Evolutionary conservation across 345 rosid genomes (phyloP).

Genomic region (Garcia nutans): DNA sequence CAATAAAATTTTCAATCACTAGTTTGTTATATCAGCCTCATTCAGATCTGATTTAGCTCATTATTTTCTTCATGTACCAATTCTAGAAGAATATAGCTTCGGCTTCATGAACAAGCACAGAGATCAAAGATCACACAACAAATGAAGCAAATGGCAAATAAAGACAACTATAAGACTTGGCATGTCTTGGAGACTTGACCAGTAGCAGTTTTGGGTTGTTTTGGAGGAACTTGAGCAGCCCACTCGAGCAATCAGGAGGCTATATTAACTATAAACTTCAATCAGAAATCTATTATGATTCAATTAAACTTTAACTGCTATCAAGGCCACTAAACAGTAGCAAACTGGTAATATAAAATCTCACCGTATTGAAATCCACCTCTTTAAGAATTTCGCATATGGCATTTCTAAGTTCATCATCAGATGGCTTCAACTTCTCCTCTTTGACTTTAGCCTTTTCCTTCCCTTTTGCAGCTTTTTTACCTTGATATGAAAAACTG

Average conservation of each 20-base stretch:
- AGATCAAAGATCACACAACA: neutral
- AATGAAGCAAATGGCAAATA: neutral
- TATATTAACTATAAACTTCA: neutral
- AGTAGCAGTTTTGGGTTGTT: neutral
- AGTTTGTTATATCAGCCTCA: neutral
- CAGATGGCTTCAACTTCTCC: conserved; percentile 44
- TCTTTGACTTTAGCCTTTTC: conserved; percentile 51
- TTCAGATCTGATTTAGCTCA: too few relatives aligned
- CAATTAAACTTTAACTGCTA: neutral
- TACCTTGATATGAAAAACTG: conserved; percentile 34
- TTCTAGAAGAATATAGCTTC: neutral
- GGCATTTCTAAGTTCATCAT: conserved; percentile 63
- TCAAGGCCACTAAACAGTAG: neutral
- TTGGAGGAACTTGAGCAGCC: neutral
- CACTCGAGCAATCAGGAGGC: neutral
- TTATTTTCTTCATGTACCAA: neutral
- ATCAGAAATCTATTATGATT: neutral
- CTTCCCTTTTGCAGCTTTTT: conserved; percentile 56
- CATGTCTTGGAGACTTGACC: neutral
- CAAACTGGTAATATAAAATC: conserved; percentile 18
- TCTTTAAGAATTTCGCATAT: conserved; percentile 70
- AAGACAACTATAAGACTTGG: neutral
- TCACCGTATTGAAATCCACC: conserved; percentile 86
- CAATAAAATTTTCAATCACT: neutral
- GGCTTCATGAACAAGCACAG: neutral